Conservation (phyloP, 148 eudicot species). For the Dianthus caryophyllus region DNA sequence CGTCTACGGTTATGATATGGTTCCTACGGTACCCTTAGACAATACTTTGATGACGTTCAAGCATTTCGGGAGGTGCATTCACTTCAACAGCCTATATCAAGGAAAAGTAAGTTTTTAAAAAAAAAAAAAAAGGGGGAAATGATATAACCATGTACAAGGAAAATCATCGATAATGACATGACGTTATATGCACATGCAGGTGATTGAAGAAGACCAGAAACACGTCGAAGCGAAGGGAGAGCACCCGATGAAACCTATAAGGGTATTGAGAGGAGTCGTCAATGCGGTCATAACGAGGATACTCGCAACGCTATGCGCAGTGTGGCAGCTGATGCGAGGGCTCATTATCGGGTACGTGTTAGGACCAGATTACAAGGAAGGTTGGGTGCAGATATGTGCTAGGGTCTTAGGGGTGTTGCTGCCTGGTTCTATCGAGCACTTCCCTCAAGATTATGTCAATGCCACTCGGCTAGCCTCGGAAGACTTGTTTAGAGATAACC, state of each 20-base stretch:
- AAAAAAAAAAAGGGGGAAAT: too few species aligned
- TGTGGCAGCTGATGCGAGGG: constrained; percentile 62
- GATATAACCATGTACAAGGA: too few species aligned
- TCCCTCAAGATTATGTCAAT: constrained; percentile 58
- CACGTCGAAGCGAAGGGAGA: constrained; percentile 25
- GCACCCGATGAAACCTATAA: constrained; percentile 17
- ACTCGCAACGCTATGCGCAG: constrained; percentile 31
- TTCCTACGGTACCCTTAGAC: constrained; percentile 59
- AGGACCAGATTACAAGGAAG: constrained; percentile 51
- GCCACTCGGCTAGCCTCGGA: constrained; percentile 33
- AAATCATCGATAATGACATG: background rate
- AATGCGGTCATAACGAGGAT: background rate
- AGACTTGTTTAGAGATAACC: constrained; percentile 14
- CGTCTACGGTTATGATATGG: constrained; percentile 62
- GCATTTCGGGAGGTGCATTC: constrained; percentile 66
- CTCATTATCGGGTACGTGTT: constrained; percentile 31
- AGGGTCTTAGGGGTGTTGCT: constrained; percentile 36
- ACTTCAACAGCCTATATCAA: constrained; percentile 54
- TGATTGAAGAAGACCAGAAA: constrained; percentile 2
- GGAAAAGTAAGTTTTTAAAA: constrained; percentile 20
- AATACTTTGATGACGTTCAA: constrained; percentile 36
- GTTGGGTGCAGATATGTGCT: constrained; percentile 24
- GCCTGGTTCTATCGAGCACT: constrained; percentile 44
- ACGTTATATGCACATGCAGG: constrained; percentile 8
- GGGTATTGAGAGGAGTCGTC: background rate